phyloP scores from a whole-genome alignment of 441 rosid species.

The Raphanus hybrid region DNA sequence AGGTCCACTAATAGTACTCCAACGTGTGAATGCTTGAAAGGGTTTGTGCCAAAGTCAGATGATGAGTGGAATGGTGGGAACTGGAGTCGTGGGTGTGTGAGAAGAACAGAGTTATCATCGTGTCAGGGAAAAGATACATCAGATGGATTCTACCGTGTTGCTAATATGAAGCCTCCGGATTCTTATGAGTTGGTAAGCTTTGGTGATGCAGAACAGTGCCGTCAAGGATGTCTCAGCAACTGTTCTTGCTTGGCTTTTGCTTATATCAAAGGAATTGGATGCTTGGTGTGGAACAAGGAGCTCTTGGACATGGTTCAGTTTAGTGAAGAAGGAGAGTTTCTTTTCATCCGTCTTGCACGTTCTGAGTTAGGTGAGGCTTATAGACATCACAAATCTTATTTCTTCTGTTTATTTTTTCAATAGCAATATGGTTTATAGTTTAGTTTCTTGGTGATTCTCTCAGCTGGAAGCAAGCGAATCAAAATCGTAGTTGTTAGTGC shows the following conservation, averaged over 20 bases:
- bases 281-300: conserved; percentile 5
- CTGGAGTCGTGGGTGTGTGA: conserved; percentile 4
- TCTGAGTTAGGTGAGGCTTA: neutral
- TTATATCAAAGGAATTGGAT: neutral
- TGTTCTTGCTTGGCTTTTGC: neutral
- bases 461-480: neutral
- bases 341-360: neutral
- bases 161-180: conserved; percentile 10
- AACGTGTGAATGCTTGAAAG: neutral
- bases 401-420: too few species aligned
- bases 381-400: neutral
- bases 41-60: conserved; percentile 9
- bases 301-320: neutral
- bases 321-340: neutral
- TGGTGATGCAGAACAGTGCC: neutral
- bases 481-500: neutral
- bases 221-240: neutral
- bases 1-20: neutral
- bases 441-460: neutral
- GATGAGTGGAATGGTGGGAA: neutral
- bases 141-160: conserved; percentile 7
- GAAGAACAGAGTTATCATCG: neutral
- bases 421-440: neutral
- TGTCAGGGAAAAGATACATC: neutral
- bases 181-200: conserved; percentile 1